Conservation (phyloP, 2,329 filamentous ascomycete species). For the Chlorencoelia australis region DNA sequence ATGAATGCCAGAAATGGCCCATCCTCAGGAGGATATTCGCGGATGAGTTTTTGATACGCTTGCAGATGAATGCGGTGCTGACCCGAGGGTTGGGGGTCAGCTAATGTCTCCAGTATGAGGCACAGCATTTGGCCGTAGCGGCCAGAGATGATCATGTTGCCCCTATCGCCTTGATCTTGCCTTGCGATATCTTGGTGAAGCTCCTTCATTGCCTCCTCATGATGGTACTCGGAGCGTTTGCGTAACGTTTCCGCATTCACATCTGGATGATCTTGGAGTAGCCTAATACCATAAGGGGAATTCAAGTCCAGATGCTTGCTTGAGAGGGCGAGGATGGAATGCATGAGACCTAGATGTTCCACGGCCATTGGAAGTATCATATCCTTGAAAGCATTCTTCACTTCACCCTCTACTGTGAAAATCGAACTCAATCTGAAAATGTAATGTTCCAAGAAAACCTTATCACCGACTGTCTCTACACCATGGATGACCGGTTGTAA, state of each 20-base stretch:
- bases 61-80: slow-evolving; percentile 73
- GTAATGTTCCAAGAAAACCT: slow-evolving; percentile 75
- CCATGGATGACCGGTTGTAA: slow-evolving; percentile 65
- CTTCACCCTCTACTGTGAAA: slow-evolving; percentile 64
- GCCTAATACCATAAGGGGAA: slow-evolving; percentile 43
- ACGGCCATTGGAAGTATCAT: slow-evolving; percentile 75
- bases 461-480: slow-evolving; percentile 70
- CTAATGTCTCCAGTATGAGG: slow-evolving; percentile 46
- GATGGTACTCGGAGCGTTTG: slow-evolving; percentile 44
- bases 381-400: slow-evolving; percentile 78
- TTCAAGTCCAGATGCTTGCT: slow-evolving; percentile 63
- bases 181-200: slow-evolving; percentile 33
- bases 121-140: slow-evolving; percentile 55
- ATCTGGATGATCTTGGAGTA: slow-evolving; percentile 40
- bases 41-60: slow-evolving; percentile 64
- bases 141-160: slow-evolving; percentile 39
- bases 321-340: slow-evolving; percentile 75
- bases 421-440: slow-evolving; percentile 69
- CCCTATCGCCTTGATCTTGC: slow-evolving; percentile 32
- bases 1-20: slow-evolving; percentile 62
- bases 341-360: slow-evolving; percentile 74
- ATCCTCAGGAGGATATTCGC: slow-evolving; percentile 49
- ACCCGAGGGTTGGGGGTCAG: slow-evolving; percentile 47
- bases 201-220: slow-evolving; percentile 45
- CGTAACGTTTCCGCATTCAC: slow-evolving; percentile 38